Percentiles rank a stretch among this genome's conserved stretches.
Conservation (phyloP, 805 yeast genomes). For the Schwanniomyces sp. region DNA sequence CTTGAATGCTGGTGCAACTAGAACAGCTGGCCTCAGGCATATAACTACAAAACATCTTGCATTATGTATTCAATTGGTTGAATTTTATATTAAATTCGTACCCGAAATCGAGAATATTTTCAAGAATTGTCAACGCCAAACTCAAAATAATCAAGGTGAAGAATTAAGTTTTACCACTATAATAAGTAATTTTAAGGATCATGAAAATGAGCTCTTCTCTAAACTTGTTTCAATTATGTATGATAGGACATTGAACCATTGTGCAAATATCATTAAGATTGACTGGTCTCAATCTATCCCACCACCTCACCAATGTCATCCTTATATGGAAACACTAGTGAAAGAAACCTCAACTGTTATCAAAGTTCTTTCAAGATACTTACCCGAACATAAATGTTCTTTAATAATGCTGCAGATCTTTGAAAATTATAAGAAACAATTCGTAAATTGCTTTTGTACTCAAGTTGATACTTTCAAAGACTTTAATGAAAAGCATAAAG, state of each 20-base stretch:
- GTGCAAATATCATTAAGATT: constrained; percentile 44
- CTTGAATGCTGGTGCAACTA: constrained; percentile 72
- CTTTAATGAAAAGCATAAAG: constrained; percentile 51
- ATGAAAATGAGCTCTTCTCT: constrained; percentile 59
- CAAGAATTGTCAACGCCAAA: constrained; percentile 9
- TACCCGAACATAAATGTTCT: constrained; percentile 50
- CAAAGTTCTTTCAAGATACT: constrained; percentile 56
- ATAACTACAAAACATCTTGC: constrained; percentile 74
- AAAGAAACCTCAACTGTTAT: constrained; percentile 67
- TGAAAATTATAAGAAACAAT: constrained; percentile 55
- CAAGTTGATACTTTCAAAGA: constrained; percentile 48
- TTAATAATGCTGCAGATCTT: constrained; percentile 49
- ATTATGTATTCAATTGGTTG: constrained; percentile 64
- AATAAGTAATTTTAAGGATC: constrained; percentile 49
- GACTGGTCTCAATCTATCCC: constrained; percentile 51
- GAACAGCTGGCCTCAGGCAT: constrained; percentile 71
- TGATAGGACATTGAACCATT: constrained; percentile 56
- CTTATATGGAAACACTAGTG: constrained; percentile 63
- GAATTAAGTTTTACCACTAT: constrained; percentile 30
- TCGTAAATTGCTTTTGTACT: constrained; percentile 52
- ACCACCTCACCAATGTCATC: constrained; percentile 50
- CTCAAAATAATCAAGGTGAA: constrained; percentile 14
- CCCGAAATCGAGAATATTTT: constrained; percentile 20
- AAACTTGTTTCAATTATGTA: constrained; percentile 71
- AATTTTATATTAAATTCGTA: constrained; percentile 41